Conservation (phyloP, 441 rosid genomes). For the Pelargonium fulgidum region DNA sequence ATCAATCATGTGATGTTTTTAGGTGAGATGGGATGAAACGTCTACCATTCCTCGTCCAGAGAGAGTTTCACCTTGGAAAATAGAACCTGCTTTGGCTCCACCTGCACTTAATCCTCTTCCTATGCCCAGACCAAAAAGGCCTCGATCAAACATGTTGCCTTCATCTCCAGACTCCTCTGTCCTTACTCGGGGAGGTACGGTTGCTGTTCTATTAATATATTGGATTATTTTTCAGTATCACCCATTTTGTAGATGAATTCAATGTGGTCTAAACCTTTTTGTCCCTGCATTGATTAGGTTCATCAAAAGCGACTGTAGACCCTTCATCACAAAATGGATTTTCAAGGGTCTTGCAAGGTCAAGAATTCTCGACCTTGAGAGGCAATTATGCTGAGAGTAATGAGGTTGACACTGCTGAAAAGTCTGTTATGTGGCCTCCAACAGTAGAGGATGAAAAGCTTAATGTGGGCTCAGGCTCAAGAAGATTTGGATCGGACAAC, state of each 20-base stretch:
- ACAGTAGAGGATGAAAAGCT: slow-evolving; percentile 50
- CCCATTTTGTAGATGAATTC: background rate
- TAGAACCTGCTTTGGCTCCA: slow-evolving; percentile 76
- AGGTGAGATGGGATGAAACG: slow-evolving; percentile 98
- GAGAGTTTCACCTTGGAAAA: slow-evolving; percentile 95
- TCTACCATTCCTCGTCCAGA: slow-evolving; percentile 79
- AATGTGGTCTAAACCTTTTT: background rate
- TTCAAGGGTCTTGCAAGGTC: slow-evolving; percentile 98
- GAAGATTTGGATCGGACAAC: slow-evolving; percentile 5
- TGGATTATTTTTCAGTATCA: background rate
- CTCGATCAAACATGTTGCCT: slow-evolving; percentile 54
- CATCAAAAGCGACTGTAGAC: slow-evolving; percentile 56
- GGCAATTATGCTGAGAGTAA: slow-evolving; percentile 53
- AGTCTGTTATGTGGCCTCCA: slow-evolving; percentile 54
- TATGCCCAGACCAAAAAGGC: slow-evolving; percentile 70
- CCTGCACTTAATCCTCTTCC: slow-evolving; percentile 56
- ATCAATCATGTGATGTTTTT: slow-evolving; percentile 11
- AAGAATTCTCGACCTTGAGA: slow-evolving; percentile 79
- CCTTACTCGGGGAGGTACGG: slow-evolving; percentile 68
- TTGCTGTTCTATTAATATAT: background rate
- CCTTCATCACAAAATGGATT: slow-evolving; percentile 58
- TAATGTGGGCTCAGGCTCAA: slow-evolving; percentile 34
- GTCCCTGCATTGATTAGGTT: slow-evolving; percentile 32
- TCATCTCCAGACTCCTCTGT: slow-evolving; percentile 66
- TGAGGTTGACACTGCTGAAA: slow-evolving; percentile 60